Base-by-base conservation (phyloP, 345 rosid genomes). In the Firmiana major region DNA sequence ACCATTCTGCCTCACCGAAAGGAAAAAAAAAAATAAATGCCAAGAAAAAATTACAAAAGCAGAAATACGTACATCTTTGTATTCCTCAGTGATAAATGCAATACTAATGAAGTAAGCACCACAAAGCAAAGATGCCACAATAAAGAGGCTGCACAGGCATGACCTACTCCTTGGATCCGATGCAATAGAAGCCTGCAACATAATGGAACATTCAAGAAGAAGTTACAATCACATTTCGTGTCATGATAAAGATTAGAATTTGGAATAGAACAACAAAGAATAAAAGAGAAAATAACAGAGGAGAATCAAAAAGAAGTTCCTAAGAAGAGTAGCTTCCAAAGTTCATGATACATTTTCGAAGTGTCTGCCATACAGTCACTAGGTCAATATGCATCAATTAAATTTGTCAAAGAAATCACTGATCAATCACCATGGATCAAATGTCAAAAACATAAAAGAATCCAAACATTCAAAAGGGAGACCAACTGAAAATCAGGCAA, bases 81-180 rank as follows among this genome's bases (percentile, higher is more conserved):
- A 85, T 58, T 89, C 86, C 82, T 86, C 66, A 38, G 81, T 82
- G 16, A 87, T 54, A 42, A 83, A 84, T 70, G 89, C 83, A 78
- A 83, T 75, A 57, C 90, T 80, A 49, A 90, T 77, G 82, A 91
- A 88, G 87, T 86, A 94, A 75, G 87, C 91, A 59, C 87, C 86
- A 63, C 82, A 87, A 17, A 91, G 70, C 66, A 94, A 81, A 67
- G 90, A 77, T 75, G 85, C 82, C 0, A 83, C 79, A 40, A 87
- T 15, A 31, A 91, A 84, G 60, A 89, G 69, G 60, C 86, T 87
- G 78, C 85, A 89, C 48, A 94, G 80, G 81, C 90, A 87, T 46
- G 94, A 82, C 73, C 89, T 87, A 73, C 81, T 81, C 86, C 84
- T 88, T 5, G 87, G 73, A 77, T 84, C 87, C 31, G 88, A 85